Evolutionary conservation across 768 basidiomycete genomes (phyloP).

Genomic region (Gautieria morchelliformis): DNA sequence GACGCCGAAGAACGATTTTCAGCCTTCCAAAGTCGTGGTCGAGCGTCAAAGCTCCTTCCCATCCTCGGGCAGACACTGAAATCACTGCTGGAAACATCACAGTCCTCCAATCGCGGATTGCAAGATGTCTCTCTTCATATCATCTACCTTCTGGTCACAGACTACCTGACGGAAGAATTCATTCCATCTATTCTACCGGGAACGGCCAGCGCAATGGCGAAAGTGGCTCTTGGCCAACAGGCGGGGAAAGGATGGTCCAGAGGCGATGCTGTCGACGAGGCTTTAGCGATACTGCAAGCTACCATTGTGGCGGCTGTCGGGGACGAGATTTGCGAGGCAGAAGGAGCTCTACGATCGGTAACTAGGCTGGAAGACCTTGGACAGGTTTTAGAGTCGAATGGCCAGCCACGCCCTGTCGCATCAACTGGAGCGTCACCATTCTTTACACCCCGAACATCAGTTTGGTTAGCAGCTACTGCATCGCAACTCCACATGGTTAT

Average conservation of each 20-base stretch:
- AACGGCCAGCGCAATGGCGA: slow-evolving; percentile 66
- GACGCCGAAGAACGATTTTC: slow-evolving; percentile 23
- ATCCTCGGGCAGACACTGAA: slow-evolving; percentile 78
- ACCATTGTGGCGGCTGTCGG: slow-evolving; percentile 50
- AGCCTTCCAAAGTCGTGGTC: slow-evolving; percentile 31
- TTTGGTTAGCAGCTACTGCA: slow-evolving; percentile 76
- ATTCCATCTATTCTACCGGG: slow-evolving; percentile 75
- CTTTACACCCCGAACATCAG: slow-evolving; percentile 48
- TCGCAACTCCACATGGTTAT: slow-evolving; percentile 79
- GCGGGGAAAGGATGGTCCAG: slow-evolving; percentile 55
- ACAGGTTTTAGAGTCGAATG: slow-evolving; percentile 17
- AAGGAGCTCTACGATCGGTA: slow-evolving; percentile 48
- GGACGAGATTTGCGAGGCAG: slow-evolving; percentile 54
- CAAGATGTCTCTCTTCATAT: slow-evolving; percentile 56
- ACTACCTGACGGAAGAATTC: slow-evolving; percentile 40
- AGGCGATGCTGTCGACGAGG: slow-evolving; percentile 52
- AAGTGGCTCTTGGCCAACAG: slow-evolving; percentile 49
- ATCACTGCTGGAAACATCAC: slow-evolving; percentile 50
- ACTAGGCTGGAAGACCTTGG: slow-evolving; percentile 56
- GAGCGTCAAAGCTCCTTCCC: slow-evolving; percentile 49
- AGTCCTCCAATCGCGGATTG: slow-evolving; percentile 48
- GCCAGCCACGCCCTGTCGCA: background rate
- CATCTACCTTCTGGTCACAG: slow-evolving; percentile 33
- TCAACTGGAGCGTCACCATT: slow-evolving; percentile 22
- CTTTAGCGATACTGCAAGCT: slow-evolving; percentile 47